Base-by-base conservation (phyloP, 2,329 filamentous ascomycete species). In the Mycosphaerella sp. region DNA sequence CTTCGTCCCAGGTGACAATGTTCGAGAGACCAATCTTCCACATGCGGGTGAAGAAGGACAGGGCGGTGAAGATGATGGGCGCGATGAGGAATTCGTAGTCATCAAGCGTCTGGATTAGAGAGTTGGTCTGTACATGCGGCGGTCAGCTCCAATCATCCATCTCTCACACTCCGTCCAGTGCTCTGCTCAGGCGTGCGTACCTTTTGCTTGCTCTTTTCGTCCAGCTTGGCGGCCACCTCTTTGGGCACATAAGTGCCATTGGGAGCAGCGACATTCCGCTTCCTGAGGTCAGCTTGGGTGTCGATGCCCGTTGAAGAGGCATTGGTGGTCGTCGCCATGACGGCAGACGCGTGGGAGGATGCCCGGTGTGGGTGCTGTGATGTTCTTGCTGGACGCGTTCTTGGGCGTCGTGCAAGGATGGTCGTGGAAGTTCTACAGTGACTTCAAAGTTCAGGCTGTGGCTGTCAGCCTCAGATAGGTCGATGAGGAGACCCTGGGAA, bases 1-100 rank as follows among this genome's bases (percentile, higher is more conserved):
- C 84, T 75, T 87, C 84, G 70, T 87, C 84, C 84, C 84, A 87
- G 45, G 84, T 87, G 55, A 87, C 84, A 64, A 87, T 87, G 58
- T 81, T 78, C 44, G 84, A 87, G 48, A 83, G 71, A 54, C 82
- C 82, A 66, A 85, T 85, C 69, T 80, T 83, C 72, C 81, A 85
- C 74, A 84, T 78, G 63, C 82, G 80, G 43, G 82, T 85, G 70
- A 85, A 84, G 70, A 85, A 78, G 57, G 82, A 78, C 55, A 84
- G 70, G 43, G 76, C 74, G 32, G 82, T 85, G 66, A 85, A 81
- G 59, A 85, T 69, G 47, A 85, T 68, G 42, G 82, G 82, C n/a
- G 80, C 81, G 69, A 83, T 77, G 58, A 85, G 72, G 60, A 77
- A 80, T 66, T 85, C 82, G 69, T 78, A 82, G 53, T 80, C 74